phyloP scores from a whole-genome alignment of 139 green algal genomes.

The Gonium pectorale region DNA sequence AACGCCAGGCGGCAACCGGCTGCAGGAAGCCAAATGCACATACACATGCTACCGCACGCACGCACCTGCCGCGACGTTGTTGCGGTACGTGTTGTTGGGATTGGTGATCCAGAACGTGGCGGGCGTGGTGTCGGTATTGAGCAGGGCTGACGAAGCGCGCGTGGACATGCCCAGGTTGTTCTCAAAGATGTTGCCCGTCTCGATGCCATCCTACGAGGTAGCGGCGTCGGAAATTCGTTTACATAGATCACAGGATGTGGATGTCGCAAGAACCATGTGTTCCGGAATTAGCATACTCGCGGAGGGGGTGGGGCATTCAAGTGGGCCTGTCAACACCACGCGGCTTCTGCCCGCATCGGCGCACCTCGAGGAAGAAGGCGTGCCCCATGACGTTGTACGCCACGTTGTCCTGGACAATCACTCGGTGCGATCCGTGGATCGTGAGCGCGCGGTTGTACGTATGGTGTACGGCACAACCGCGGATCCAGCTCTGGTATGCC shows the following conservation, averaged over 20 bases:
- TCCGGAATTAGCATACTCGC: not conserved
- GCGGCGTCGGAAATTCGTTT: not conserved
- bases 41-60: too few relatives aligned
- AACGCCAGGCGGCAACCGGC: too few relatives aligned
- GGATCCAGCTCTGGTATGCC: constrained; percentile 52
- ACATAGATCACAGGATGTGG: too few relatives aligned
- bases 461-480: constrained; percentile 63
- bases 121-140: constrained; percentile 78
- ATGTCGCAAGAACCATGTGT: not conserved
- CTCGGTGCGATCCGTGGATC: constrained; percentile 61
- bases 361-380: constrained; percentile 25
- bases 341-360: not conserved
- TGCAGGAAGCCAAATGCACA: too few relatives aligned
- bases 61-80: not conserved
- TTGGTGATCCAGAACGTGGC: constrained; percentile 88
- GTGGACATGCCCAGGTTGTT: constrained; percentile 81
- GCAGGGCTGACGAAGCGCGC: constrained; percentile 40
- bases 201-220: too few relatives aligned
- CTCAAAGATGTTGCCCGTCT: constrained; percentile 49
- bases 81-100: constrained; percentile 71
- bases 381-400: too few relatives aligned
- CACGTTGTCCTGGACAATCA: constrained; percentile 60
- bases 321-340: too few relatives aligned
- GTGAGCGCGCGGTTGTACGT: constrained; percentile 73
- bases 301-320: too few relatives aligned